Base-by-base conservation (phyloP, 768 basidiomycete genomes). In the Cubamyces lactineus region DNA sequence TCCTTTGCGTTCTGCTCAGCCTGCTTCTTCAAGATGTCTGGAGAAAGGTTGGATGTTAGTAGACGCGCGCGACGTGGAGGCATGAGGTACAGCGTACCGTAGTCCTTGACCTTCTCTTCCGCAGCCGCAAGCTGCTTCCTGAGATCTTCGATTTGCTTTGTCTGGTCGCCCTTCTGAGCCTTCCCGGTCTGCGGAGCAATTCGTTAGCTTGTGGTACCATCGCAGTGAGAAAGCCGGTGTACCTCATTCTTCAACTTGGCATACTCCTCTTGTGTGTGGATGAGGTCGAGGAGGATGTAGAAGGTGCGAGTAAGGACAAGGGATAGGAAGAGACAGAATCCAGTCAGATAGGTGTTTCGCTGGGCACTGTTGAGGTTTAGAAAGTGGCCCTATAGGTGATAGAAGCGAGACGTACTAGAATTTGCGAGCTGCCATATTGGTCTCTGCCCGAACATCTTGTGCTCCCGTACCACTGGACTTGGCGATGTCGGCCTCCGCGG, bases 291-390 rank as follows among this genome's bases (percentile, higher is more conserved):
- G 48, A 91, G 85, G 73, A 98, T 91, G 73, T 89, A 88, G 79
- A 98, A 98, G 3, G 91, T 92, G 69, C 96, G 88, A 2, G 95
- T 90, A 67, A 98, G 86, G 67, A 97, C 89, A 59, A 98, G 87
- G 9, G 96, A 97, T 21, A 99, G 87, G 87, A 98, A 97, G 48
- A 99, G 82, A 62, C 91, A 93, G 74, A 94, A 95, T 0, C 92
- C 92, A 7, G 95, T 96, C 16, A 98, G 84, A 73, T 98, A 98
- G 61, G 89, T 87, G 72, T 96, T 97, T 57, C 94, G 83, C 73
- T 96, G 93, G 2, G 93, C 83, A 69, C 92, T 94, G 61, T 52
- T 23, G 40, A 9, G 2, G 5, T 2, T 15, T n/a, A 49, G 46
- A 15, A 6, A 13, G 48, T 28, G 11, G 8, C 15, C 9, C 26